These are phyloP conservation scores for Botryotinia globosa DNA, from an alignment of 2,329 filamentous ascomycete species.

Conservation along the genomic window DNA sequence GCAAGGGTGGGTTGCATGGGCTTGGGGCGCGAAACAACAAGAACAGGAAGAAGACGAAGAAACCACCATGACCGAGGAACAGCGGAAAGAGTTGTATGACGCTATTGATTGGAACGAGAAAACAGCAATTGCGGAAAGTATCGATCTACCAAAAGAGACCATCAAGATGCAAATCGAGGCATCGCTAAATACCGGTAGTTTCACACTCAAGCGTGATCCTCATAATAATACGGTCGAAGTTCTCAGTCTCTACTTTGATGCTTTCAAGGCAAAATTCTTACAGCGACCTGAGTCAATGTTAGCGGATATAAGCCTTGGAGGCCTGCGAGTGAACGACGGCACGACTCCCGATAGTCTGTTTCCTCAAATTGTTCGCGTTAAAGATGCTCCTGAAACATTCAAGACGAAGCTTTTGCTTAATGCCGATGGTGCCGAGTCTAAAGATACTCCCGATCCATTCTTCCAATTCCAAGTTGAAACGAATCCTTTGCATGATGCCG, in stretches of 20 bases:
- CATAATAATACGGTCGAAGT: constrained; percentile 77
- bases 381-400: constrained; percentile 66
- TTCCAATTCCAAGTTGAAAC: constrained; percentile 93
- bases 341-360: constrained; percentile 89
- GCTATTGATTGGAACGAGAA: constrained; percentile 99
- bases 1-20: constrained; percentile 88
- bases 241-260: constrained; percentile 88
- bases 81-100: constrained; percentile 93
- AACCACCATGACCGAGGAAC: constrained; percentile 87
- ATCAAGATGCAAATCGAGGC: constrained; percentile 91
- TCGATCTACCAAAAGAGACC: constrained; percentile 87
- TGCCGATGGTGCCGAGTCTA: constrained; percentile 41
- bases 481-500: constrained; percentile 88
- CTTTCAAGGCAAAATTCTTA: constrained; percentile 85
- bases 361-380: constrained; percentile 93
- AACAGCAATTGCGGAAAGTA: constrained; percentile 77
- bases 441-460: constrained; percentile 66
- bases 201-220: constrained; percentile 84
- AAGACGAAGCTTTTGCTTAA: constrained; percentile 40
- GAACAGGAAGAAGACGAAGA: constrained; percentile 66
- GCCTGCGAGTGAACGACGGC: constrained; percentile 90
- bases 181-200: constrained; percentile 91
- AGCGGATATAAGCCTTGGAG: constrained; percentile 84
- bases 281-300: constrained; percentile 90
- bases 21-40: constrained; percentile 75